Conservation (phyloP, 1,139 yeast genomes). For the Scheffersomyces lignicola region DNA sequence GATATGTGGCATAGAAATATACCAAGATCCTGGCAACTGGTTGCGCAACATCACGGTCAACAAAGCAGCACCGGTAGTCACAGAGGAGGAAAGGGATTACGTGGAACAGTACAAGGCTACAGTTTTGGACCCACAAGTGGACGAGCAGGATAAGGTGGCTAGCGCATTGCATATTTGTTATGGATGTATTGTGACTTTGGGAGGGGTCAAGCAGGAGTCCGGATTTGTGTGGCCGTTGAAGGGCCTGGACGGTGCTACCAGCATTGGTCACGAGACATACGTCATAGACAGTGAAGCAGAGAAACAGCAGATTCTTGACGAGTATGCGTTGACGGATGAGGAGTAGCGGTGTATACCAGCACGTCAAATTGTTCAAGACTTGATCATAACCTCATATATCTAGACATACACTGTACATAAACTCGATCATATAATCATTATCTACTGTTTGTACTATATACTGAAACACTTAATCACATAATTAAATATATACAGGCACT, state of each 20-base stretch:
- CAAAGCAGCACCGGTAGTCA: slow-evolving; percentile 50
- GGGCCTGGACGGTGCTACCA: too few relatives aligned
- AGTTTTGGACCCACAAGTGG: slow-evolving; percentile 5
- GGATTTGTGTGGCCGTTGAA: slow-evolving; percentile 56
- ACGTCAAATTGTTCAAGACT: too few relatives aligned
- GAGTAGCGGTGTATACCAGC: too few relatives aligned
- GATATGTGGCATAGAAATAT: slow-evolving; percentile 52
- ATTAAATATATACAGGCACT: too few relatives aligned
- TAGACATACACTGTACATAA: too few relatives aligned
- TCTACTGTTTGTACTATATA: too few relatives aligned
- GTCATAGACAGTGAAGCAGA: slow-evolving; percentile 20
- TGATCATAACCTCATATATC: too few relatives aligned
- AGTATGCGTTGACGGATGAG: slow-evolving; percentile 50
- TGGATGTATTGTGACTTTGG: slow-evolving; percentile 71
- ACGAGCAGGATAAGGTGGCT: slow-evolving; percentile 10
- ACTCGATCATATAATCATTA: too few relatives aligned
- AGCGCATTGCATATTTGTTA: slow-evolving; percentile 54
- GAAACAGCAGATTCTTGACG: slow-evolving; percentile 42
- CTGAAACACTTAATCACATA: too few relatives aligned
- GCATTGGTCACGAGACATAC: slow-evolving; percentile 2
- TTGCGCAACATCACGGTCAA: slow-evolving; percentile 69
- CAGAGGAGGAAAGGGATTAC: slow-evolving; percentile 48
- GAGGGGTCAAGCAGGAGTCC: slow-evolving; percentile 34
- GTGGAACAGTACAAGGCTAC: slow-evolving; percentile 23
- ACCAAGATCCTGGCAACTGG: slow-evolving; percentile 68